Percentiles rank a stretch among this genome's conserved stretches.
Conservation (phyloP, 2,329 filamentous ascomycete genomes). For the Fusarium sambucinum region DNA sequence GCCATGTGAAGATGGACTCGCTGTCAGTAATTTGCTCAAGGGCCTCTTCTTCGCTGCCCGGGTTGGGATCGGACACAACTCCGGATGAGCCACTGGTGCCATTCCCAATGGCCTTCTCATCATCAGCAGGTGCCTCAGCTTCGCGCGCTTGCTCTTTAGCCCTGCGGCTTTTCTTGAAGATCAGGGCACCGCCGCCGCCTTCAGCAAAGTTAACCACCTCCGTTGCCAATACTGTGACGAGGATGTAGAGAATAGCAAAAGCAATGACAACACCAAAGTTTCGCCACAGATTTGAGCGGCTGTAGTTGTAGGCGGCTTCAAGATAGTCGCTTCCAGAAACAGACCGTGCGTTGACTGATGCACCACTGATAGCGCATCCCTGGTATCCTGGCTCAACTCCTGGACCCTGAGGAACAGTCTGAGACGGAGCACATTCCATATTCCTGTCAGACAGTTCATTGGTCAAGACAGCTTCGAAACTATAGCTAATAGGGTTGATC, state of each 20-base stretch:
- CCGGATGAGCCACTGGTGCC: conserved; percentile 7
- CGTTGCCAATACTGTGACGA: conserved; percentile 39
- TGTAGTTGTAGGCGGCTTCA: conserved; percentile 60
- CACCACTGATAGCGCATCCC: conserved; percentile 68
- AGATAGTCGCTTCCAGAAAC: conserved; percentile 70
- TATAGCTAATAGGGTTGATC: conserved; percentile 73
- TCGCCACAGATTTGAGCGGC: conserved; percentile 39
- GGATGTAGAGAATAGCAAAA: conserved; percentile 34
- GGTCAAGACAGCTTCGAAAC: conserved; percentile 70
- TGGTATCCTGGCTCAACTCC: conserved; percentile 58
- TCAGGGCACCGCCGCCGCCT: conserved; percentile 74
- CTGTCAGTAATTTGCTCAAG: conserved; percentile 49
- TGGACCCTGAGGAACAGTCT: conserved; percentile 62
- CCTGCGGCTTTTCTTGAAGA: conserved; percentile 76
- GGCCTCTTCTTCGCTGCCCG: conserved; percentile 16
- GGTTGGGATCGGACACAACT: conserved; percentile 14
- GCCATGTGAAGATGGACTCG: conserved; percentile 73
- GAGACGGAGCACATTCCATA: conserved; percentile 60
- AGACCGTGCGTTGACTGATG: conserved; percentile 46
- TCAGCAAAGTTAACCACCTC: conserved; percentile 52
- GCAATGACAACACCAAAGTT: conserved; percentile 43
- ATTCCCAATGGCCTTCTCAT: conserved; percentile 43
- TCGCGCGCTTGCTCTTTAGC: conserved; percentile 59
- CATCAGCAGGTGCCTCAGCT: conserved; percentile 44
- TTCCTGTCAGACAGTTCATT: conserved; percentile 67